Evolutionary conservation across 371 early-diverging fungal genomes (phyloP).

Genomic region (Syncephalastrum monosporum): DNA sequence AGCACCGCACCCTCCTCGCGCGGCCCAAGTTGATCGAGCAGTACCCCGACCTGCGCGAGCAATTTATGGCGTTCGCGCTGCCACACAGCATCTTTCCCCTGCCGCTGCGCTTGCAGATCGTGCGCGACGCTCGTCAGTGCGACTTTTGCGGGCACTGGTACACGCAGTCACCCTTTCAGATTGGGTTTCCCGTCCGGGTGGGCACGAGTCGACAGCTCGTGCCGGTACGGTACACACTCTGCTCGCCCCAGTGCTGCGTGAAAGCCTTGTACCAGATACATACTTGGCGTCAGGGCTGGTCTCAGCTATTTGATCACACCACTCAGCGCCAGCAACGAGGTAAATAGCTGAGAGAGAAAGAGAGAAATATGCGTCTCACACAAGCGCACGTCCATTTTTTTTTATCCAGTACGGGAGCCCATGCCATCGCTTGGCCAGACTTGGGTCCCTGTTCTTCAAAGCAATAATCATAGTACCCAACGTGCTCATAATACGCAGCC

Average conservation of each 20-base stretch:
- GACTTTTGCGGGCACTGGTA: conserved; percentile 33
- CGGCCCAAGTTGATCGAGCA: conserved; percentile 1
- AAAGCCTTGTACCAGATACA: conserved; percentile 15
- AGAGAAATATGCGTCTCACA: no score
- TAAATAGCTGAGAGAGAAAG: neutral
- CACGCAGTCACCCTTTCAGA: conserved; percentile 20
- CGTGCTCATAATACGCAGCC: neutral
- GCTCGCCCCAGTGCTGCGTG: conserved; percentile 29
- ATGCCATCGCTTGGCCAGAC: neutral
- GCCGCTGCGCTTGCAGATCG: conserved; percentile 1
- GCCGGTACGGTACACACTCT: conserved; percentile 31
- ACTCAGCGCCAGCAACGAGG: neutral
- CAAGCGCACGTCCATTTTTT: no score
- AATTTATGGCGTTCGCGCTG: conserved; percentile 2
- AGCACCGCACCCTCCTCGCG: conserved; percentile 7
- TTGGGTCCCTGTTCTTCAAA: neutral
- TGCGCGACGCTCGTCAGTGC: conserved; percentile 25
- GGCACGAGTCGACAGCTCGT: conserved; percentile 25
- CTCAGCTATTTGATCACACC: neutral
- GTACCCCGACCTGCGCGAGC: neutral
- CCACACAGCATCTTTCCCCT: conserved; percentile 9
- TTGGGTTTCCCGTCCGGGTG: conserved; percentile 29
- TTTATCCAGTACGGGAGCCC: neutral
- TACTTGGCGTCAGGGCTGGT: conserved; percentile 18
- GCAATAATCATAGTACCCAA: no score